Base-by-base conservation (phyloP, 768 basidiomycete species). In the Zangia roseola region DNA sequence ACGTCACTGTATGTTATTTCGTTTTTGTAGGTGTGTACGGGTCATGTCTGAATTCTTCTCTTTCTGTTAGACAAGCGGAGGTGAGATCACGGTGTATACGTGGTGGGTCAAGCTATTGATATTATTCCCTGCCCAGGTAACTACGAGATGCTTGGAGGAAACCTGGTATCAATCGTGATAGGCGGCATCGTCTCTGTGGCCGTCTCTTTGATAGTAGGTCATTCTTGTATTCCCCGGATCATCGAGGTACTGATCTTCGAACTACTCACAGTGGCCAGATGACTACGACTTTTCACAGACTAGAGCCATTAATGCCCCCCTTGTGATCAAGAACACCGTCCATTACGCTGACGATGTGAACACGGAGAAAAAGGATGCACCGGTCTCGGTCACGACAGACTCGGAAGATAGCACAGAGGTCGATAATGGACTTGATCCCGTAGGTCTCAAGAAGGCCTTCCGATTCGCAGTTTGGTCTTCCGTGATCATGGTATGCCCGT, bases 101-200 rank as follows among this genome's bases (percentile, higher is more conserved):
- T 16, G 3, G 35, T 13, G 19, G 10, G 12, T 26, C 10, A 16
- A 16, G 31, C 42, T 40, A 40, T 41, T 53, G 36, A 53, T 16
- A 13, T 30, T 16, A 13, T 30, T 23, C 36, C 16, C 2, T 26
- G 31, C 45, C 42, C 48, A 67, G 75, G 72, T 17, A 77, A 81
- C 63, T 74, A 74, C 47, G 77, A 80, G 60, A 94, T 97, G 91
- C 75, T 97, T 14, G 84, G 91, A 0, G 94, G 94, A 3, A 94
- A 94, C 69, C 71, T 95, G n/a, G 85, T 84, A 2, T 84, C 91
- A 2, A 89, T 94, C 55, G 86, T 81, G 23, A 74, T 88, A 12
- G 90, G 91, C 8, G 91, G 79, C 4, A 84, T 97, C 46, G 73
- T 97, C 53, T 78, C 91, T 3, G 74, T 83, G 20, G 72, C 68